phyloP scores from a whole-genome alignment of 2,329 filamentous ascomycete genomes.

The Rachicladosporium sp. region DNA sequence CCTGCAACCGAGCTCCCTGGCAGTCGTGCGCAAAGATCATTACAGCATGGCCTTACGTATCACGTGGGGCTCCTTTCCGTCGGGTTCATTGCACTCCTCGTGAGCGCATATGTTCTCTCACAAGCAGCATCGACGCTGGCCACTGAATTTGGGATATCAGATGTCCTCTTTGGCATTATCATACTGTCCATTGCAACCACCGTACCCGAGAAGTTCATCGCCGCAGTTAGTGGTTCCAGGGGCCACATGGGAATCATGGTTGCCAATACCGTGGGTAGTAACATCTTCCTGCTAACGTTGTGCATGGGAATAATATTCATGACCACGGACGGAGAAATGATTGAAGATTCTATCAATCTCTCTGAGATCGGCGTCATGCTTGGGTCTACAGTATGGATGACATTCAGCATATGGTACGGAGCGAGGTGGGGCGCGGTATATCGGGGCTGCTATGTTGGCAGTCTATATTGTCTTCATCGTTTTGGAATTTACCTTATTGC shows the following conservation, averaged over 20 bases:
- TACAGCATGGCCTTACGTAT: slow-evolving; percentile 21
- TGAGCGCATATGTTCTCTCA: slow-evolving; percentile 39
- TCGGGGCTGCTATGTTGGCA: slow-evolving; percentile 19
- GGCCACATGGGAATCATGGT: slow-evolving; percentile 39
- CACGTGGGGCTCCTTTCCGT: slow-evolving; percentile 33
- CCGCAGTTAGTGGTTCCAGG: slow-evolving; percentile 35
- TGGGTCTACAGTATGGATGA: slow-evolving; percentile 11
- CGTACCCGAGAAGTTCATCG: slow-evolving; percentile 41
- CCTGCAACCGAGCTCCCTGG: too few relatives aligned
- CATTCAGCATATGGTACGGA: slow-evolving; percentile 11
- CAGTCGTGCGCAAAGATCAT: too few relatives aligned
- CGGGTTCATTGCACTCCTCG: slow-evolving; percentile 32
- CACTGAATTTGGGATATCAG: slow-evolving; percentile 31
- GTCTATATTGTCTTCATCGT: slow-evolving; percentile 25
- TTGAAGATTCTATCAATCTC: slow-evolving; percentile 7
- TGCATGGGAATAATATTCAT: slow-evolving; percentile 32
- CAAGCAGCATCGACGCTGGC: slow-evolving; percentile 32
- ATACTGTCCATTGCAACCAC: slow-evolving; percentile 42
- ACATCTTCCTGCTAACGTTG: slow-evolving; percentile 42
- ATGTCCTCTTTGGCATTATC: slow-evolving; percentile 35
- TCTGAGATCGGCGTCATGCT: slow-evolving; percentile 12
- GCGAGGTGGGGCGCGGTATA: slow-evolving; percentile 6
- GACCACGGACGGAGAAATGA: slow-evolving; percentile 6
- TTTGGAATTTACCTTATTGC: slow-evolving; percentile 22
- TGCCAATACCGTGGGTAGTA: slow-evolving; percentile 42